These are phyloP conservation scores for Dunaliella primolecta DNA, from an alignment of 139 green algal species.

Conservation along the genomic window DNA sequence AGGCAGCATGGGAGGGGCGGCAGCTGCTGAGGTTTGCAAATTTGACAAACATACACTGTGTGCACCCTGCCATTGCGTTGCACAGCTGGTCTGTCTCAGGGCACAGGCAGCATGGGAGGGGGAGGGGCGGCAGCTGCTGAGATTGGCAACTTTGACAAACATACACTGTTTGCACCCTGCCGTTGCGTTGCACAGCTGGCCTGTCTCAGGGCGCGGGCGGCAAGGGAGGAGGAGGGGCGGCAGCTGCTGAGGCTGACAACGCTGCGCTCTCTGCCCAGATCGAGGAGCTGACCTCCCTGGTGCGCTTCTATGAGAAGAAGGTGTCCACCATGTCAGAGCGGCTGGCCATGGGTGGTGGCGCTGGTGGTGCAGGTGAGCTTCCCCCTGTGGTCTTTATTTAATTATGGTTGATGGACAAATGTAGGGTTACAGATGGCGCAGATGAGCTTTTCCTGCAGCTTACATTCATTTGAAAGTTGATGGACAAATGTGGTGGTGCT, in stretches of 20 bases:
- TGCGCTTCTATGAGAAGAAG: conserved; percentile 51
- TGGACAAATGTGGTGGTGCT: too few relatives aligned
- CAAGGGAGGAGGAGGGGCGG: not conserved
- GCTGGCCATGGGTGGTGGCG: not conserved
- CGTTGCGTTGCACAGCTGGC: not conserved
- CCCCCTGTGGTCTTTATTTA: too few relatives aligned
- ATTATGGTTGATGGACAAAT: too few relatives aligned
- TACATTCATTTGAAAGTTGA: too few relatives aligned
- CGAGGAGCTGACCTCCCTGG: conserved; percentile 41
- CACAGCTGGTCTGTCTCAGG: not conserved
- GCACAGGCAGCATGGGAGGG: not conserved
- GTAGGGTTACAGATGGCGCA: too few relatives aligned
- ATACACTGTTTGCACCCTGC: too few relatives aligned
- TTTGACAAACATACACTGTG: too few relatives aligned
- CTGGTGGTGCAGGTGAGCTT: not conserved
- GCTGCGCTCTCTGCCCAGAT: conserved; percentile 33
- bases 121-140: not conserved
- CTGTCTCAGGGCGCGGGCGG: not conserved
- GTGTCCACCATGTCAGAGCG: conserved; percentile 27
- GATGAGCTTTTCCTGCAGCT: too few relatives aligned
- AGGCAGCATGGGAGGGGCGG: too few relatives aligned
- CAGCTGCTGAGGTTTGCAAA: too few relatives aligned
- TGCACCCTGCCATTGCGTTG: too few relatives aligned
- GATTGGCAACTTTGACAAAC: too few relatives aligned
- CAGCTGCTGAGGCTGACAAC: not conserved